Percentiles rank a stretch among this genome's conserved stretches.
phyloP scores from a whole-genome alignment of 1,139 yeast genomes.

The Arxiozyma bovina region DNA sequence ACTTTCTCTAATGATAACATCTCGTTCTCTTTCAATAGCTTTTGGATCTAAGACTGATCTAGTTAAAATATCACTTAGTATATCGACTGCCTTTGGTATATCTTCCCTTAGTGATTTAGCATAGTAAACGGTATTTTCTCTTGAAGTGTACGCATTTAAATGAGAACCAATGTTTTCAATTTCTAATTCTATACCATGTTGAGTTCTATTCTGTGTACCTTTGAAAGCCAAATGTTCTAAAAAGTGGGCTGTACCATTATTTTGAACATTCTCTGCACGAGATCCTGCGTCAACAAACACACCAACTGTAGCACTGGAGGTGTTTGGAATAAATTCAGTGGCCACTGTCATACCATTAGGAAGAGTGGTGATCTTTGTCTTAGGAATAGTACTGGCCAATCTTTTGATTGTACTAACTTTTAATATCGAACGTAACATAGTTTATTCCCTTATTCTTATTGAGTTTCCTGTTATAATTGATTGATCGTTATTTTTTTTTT shows the following conservation, averaged over 20 bases:
- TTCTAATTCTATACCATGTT: constrained; percentile 77
- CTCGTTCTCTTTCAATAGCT: constrained; percentile 92
- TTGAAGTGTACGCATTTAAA: constrained; percentile 90
- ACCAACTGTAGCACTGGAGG: constrained; percentile 93
- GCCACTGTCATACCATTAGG: constrained; percentile 91
- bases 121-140: constrained; percentile 95
- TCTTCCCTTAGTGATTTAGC: constrained; percentile 80
- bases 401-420: constrained; percentile 9
- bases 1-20: constrained; percentile 89
- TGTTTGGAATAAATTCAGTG: constrained; percentile 76
- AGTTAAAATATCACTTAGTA: constrained; percentile 81
- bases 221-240: constrained; percentile 93
- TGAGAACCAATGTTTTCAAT: constrained; percentile 96
- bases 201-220: constrained; percentile 81
- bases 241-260: constrained; percentile 95
- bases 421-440: constrained; percentile 11
- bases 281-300: constrained; percentile 94
- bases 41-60: constrained; percentile 69
- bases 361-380: constrained; percentile 53
- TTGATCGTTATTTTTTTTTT: no score
- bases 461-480: constrained; percentile 45
- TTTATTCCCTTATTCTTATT: constrained; percentile 47
- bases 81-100: constrained; percentile 78
- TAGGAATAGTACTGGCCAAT: constrained; percentile 27
- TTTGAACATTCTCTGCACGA: constrained; percentile 76